Percentiles rank a stretch among this genome's conserved stretches.
These are phyloP conservation scores for Cynanchum wilfordii DNA, from an alignment of 257 asterid genomes.

Conservation along the genomic window DNA sequence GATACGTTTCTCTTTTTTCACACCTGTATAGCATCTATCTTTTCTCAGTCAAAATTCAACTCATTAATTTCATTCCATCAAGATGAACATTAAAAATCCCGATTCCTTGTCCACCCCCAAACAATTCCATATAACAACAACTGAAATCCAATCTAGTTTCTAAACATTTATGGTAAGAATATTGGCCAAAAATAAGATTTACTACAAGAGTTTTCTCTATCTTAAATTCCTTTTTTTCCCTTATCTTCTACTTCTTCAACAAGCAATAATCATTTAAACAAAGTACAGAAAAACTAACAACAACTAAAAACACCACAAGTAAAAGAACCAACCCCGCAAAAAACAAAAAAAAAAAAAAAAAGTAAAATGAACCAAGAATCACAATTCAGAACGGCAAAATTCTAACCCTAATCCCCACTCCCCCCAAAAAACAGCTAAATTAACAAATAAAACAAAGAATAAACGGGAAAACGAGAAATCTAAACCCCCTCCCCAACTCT, in stretches of 20 bases:
- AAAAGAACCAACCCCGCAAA: background rate
- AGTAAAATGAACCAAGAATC: too few species aligned
- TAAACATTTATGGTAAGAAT: background rate
- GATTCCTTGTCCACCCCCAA: background rate
- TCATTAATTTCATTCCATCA: background rate
- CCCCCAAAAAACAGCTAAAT: background rate
- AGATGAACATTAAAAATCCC: background rate
- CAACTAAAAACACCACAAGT: background rate
- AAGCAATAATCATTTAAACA: background rate
- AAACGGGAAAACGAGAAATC: background rate
- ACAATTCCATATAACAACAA: background rate
- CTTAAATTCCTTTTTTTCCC: background rate
- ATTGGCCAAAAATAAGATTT: background rate
- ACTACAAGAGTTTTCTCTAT: background rate
- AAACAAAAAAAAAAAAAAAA: background rate
- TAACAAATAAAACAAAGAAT: background rate
- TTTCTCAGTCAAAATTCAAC: background rate
- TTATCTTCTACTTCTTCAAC: background rate
- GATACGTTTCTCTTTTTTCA: background rate
- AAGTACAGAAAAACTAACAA: background rate
- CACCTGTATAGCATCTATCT: background rate
- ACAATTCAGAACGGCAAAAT: background rate
- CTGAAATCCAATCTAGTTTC: background rate
- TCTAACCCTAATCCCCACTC: background rate
- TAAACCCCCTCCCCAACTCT: too few species aligned